Conservation (phyloP, 106 monocot species). For the Agapanthus africanus region DNA sequence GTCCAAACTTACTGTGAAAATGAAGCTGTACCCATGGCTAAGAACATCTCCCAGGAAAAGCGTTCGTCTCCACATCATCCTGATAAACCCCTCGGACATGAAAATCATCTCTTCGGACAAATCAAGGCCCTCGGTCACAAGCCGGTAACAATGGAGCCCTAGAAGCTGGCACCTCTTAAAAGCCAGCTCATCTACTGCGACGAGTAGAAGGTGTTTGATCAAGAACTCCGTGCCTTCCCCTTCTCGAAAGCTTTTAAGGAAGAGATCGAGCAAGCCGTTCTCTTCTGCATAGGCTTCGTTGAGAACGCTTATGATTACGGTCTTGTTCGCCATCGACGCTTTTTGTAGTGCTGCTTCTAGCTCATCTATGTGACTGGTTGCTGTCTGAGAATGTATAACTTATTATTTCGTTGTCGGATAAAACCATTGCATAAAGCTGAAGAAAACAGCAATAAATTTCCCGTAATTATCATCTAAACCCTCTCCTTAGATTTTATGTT, state of each 20-base stretch:
- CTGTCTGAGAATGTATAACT: not conserved
- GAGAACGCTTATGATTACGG: conserved; percentile 44
- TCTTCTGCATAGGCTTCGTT: conserved; percentile 59
- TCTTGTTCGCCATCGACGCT: conserved; percentile 44
- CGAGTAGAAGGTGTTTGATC: conserved; percentile 41
- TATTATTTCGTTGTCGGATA: too few relatives aligned
- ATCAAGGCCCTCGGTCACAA: conserved; percentile 24
- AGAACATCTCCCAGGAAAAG: conserved; percentile 54
- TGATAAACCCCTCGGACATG: conserved; percentile 43
- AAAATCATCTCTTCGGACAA: conserved; percentile 46
- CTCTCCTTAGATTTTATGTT: too few relatives aligned
- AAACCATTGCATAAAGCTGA: too few relatives aligned
- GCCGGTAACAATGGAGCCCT: conserved; percentile 39
- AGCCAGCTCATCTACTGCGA: conserved; percentile 36
- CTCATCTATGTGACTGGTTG: not conserved
- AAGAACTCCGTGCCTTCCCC: conserved; percentile 40
- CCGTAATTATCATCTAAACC: too few relatives aligned
- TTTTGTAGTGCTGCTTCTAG: conserved; percentile 4
- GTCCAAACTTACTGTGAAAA: conserved; percentile 71
- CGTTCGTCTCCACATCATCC: conserved; percentile 68
- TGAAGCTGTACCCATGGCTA: conserved; percentile 53
- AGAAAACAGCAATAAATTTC: too few relatives aligned
- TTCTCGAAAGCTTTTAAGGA: conserved; percentile 33
- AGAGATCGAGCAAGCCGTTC: conserved; percentile 56
- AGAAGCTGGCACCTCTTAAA: conserved; percentile 20